phyloP scores from a whole-genome alignment of 1,284 basidiomycete genomes.

The Ustilago cynodontis region DNA sequence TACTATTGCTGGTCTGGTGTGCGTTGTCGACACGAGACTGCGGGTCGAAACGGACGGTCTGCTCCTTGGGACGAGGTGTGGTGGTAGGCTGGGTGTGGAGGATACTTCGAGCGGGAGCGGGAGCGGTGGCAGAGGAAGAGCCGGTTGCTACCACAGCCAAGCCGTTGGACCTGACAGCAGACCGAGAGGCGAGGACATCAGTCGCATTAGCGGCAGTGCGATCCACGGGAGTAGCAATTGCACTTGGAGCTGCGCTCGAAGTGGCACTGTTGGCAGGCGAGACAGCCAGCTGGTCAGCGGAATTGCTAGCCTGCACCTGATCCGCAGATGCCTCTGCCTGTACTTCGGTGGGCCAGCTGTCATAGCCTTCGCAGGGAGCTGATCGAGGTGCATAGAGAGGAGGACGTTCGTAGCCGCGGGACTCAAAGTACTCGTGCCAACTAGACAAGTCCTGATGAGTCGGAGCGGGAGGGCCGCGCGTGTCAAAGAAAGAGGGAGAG shows the following conservation, averaged over 20 bases:
- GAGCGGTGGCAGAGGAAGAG: conserved; percentile 7
- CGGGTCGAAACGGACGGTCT: conserved; percentile 48
- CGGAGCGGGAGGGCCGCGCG: conserved; percentile 9
- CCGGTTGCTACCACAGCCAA: background rate
- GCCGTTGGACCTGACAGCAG: background rate
- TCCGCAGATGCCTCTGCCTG: background rate
- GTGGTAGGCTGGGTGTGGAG: conserved; percentile 28
- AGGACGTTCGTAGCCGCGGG: conserved; percentile 40
- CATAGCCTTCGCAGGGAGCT: conserved; percentile 43
- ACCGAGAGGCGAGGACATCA: background rate
- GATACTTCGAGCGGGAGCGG: conserved; percentile 30
- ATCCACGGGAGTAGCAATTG: conserved; percentile 11
- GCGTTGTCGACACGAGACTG: conserved; percentile 38
- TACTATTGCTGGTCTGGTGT: background rate
- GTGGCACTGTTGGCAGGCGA: conserved; percentile 8
- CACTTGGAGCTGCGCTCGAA: conserved; percentile 18
- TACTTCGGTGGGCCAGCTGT: conserved; percentile 39
- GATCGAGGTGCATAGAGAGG: conserved; percentile 47
- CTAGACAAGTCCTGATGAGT: conserved; percentile 31
- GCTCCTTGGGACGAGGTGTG: conserved; percentile 28
- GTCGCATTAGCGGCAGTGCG: conserved; percentile 27
- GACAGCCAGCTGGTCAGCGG: background rate
- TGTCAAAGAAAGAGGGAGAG: conserved; percentile 20
- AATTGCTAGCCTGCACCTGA: background rate
- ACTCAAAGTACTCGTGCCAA: conserved; percentile 45